These are phyloP conservation scores for Stachybotrys chlorohalonatus DNA, from an alignment of 2,329 filamentous ascomycete genomes.

Conservation along the genomic window DNA sequence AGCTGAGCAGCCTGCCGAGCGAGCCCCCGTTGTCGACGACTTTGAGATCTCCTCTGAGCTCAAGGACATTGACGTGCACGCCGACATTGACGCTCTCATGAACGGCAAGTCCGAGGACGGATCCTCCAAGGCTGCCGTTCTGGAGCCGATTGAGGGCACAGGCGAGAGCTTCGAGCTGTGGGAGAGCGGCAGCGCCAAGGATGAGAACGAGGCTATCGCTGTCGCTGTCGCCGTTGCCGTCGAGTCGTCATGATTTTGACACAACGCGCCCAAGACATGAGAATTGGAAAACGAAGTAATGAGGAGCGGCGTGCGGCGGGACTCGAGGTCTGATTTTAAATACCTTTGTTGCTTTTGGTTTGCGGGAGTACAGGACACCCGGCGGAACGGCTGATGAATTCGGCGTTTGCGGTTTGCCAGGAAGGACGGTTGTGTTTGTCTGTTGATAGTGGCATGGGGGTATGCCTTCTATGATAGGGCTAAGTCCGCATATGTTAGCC, in stretches of 20 bases:
- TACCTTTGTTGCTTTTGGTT: not conserved
- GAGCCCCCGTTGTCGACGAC: slow-evolving; percentile 5
- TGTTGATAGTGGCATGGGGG: not conserved
- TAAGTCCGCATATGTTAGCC: no score
- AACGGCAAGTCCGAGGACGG: slow-evolving; percentile 21
- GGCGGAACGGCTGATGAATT: not conserved
- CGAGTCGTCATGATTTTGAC: slow-evolving; percentile 12
- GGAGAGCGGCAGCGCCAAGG: slow-evolving; percentile 58
- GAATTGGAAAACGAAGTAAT: slow-evolving; percentile 2
- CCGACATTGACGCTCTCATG: slow-evolving; percentile 27
- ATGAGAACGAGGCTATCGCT: slow-evolving; percentile 32
- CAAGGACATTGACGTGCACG: slow-evolving; percentile 7
- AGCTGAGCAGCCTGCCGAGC: slow-evolving; percentile 1
- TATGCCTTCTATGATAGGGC: no score
- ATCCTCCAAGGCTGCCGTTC: slow-evolving; percentile 33
- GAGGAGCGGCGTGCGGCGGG: not conserved
- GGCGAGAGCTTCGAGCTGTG: slow-evolving; percentile 58
- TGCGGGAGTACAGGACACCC: not conserved
- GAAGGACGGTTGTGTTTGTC: not conserved
- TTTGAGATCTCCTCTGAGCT: slow-evolving; percentile 10
- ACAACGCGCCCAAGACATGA: not conserved
- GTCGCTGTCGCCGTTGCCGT: slow-evolving; percentile 1
- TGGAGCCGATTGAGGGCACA: slow-evolving; percentile 48
- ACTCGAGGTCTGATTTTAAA: not conserved
- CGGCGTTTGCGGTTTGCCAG: not conserved